Conservation (phyloP, 371 early-diverging fungal species). For the Nosema muscidifuracis region DNA sequence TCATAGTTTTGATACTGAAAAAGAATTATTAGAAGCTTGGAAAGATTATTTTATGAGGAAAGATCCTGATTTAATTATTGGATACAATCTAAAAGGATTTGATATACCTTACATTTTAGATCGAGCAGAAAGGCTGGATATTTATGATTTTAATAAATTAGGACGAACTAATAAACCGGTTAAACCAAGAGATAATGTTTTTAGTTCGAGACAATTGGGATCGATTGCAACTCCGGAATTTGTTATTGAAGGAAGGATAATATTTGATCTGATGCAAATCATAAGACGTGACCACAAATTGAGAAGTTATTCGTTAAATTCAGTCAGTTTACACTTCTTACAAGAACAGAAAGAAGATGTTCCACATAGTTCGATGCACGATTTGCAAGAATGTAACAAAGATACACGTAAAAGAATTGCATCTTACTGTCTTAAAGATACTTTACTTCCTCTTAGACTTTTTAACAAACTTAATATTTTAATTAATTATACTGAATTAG, state of each 20-base stretch:
- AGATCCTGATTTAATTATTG: slow-evolving; percentile 95
- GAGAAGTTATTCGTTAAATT: slow-evolving; percentile 88
- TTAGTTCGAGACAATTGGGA: slow-evolving; percentile 82
- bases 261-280: slow-evolving; percentile 84
- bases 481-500: slow-evolving; percentile 95
- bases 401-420: slow-evolving; percentile 93
- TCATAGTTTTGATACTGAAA: slow-evolving; percentile 73
- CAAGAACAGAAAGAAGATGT: slow-evolving; percentile 99
- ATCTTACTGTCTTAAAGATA: slow-evolving; percentile 95
- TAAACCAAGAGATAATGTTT: slow-evolving; percentile 72
- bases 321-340: slow-evolving; percentile 88
- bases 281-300: slow-evolving; percentile 93
- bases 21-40: slow-evolving; percentile 76
- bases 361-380: slow-evolving; percentile 90
- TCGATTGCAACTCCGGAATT: slow-evolving; percentile 76
- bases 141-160: slow-evolving; percentile 70
- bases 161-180: slow-evolving; percentile 68
- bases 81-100: slow-evolving; percentile 95
- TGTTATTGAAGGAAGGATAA: slow-evolving; percentile 84
- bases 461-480: slow-evolving; percentile 91
- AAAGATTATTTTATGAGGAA: slow-evolving; percentile 62
- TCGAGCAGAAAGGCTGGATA: slow-evolving; percentile 72
- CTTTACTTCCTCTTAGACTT: slow-evolving; percentile 84
- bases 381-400: slow-evolving; percentile 80
- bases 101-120: slow-evolving; percentile 94